Conservation (phyloP, 23 red algal genomes). For the Gracilaria vermiculophylla region DNA sequence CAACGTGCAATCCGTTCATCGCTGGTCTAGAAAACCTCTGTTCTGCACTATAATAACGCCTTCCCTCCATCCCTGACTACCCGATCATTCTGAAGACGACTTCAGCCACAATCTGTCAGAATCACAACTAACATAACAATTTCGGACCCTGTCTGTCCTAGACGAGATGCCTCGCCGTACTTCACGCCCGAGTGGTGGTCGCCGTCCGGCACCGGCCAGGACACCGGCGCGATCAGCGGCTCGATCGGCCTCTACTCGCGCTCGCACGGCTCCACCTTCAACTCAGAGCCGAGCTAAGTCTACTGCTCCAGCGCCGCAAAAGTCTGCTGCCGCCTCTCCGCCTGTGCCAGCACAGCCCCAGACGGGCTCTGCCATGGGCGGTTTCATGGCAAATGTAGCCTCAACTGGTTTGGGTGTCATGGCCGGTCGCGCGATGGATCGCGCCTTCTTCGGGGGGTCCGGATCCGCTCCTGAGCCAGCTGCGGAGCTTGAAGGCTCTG, state of each 20-base stretch:
- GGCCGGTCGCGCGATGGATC: constrained; percentile 72
- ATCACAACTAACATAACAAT: not conserved
- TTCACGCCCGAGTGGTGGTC: constrained; percentile 56
- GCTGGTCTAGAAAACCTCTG: too few relatives aligned
- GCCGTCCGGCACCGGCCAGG: constrained; percentile 32
- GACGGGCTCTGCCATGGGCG: constrained; percentile 62
- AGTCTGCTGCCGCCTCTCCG: constrained; percentile 40
- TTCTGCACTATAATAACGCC: too few relatives aligned
- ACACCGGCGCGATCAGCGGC: constrained; percentile 16
- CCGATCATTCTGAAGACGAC: too few relatives aligned
- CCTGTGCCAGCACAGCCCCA: constrained; percentile 50
- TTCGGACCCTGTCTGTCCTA: not conserved
- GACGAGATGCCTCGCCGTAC: constrained; percentile 29
- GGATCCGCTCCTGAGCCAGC: constrained; percentile 15
- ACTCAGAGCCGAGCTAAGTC: constrained; percentile 8
- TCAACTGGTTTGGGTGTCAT: constrained; percentile 66
- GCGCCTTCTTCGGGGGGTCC: constrained; percentile 57
- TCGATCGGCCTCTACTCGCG: constrained; percentile 27
- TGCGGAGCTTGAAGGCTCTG: not conserved
- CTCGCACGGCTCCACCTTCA: constrained; percentile 6
- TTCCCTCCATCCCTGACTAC: too few relatives aligned
- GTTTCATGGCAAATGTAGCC: constrained; percentile 73
- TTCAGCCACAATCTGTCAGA: not conserved
- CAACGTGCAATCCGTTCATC: too few relatives aligned
- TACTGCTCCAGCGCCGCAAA: constrained; percentile 43